Evolutionary conservation across 2,329 filamentous ascomycete species (phyloP).

Genomic region (Anisogramma anomala): DNA sequence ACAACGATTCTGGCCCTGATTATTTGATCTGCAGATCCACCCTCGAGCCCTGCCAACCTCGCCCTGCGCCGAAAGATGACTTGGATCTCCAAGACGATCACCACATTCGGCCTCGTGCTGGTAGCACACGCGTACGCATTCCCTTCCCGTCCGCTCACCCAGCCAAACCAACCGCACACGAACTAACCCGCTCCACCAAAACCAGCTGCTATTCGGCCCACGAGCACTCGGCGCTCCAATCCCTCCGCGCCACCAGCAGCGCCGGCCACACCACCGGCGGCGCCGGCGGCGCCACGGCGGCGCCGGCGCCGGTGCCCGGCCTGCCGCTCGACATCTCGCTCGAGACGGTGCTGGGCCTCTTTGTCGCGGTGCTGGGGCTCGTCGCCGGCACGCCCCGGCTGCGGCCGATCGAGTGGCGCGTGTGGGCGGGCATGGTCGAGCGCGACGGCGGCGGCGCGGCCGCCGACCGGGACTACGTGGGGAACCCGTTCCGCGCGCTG

Average conservation of each 20-base stretch:
- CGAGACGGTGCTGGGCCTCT: conserved; percentile 70
- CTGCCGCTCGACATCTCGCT: conserved; percentile 79
- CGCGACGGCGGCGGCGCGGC: conserved; percentile 59
- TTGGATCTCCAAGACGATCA: conserved; percentile 58
- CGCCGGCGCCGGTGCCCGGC: conserved; percentile 24
- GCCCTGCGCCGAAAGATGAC: conserved; percentile 45
- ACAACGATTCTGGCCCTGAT: too few relatives aligned
- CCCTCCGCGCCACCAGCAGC: conserved; percentile 38
- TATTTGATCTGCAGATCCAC: not conserved
- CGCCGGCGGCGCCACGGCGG: too few relatives aligned
- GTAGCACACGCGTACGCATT: conserved; percentile 71
- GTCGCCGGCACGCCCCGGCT: conserved; percentile 67
- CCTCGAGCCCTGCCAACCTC: not conserved
- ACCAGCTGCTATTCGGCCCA: conserved; percentile 88
- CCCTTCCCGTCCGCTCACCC: conserved; percentile 11
- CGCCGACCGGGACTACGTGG: conserved; percentile 56
- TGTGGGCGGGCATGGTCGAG: conserved; percentile 78
- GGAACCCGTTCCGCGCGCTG: conserved; percentile 68
- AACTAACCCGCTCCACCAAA: conserved; percentile 14
- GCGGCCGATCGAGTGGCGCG: conserved; percentile 73
- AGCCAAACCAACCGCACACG: not conserved
- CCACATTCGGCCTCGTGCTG: conserved; percentile 63
- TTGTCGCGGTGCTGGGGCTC: conserved; percentile 73
- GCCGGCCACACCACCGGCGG: conserved; percentile 30
- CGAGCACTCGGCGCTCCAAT: conserved; percentile 70